Percentiles rank a stretch among this genome's conserved stretches.
phyloP scores from a whole-genome alignment of 1,284 basidiomycete species.

The Mycosarcoma maydis region DNA sequence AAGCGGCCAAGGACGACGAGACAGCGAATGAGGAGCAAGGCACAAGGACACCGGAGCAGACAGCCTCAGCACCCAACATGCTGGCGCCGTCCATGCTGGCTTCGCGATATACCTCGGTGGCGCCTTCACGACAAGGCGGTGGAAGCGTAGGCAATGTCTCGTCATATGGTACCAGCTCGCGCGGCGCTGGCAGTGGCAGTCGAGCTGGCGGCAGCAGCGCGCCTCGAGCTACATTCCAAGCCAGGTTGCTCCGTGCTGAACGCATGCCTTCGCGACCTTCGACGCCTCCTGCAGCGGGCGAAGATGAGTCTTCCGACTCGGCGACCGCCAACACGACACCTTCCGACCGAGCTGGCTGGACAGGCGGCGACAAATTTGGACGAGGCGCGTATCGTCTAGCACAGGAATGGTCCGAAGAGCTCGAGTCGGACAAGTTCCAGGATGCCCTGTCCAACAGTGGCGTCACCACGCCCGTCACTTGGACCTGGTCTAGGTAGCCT shows the following conservation, averaged over 20 bases:
- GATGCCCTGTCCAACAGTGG: slow-evolving; percentile 45
- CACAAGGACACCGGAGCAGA: slow-evolving; percentile 22
- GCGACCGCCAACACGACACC: slow-evolving; percentile 31
- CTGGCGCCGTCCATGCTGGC: slow-evolving; percentile 30
- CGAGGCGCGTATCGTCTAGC: slow-evolving; percentile 35
- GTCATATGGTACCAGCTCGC: slow-evolving; percentile 35
- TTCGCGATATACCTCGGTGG: slow-evolving; percentile 38
- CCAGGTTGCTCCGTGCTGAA: slow-evolving; percentile 41
- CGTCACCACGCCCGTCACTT: slow-evolving; percentile 43
- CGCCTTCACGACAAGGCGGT: slow-evolving; percentile 40
- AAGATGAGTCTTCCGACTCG: slow-evolving; percentile 32
- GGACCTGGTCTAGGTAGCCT: slow-evolving; percentile 44
- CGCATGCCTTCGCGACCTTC: slow-evolving; percentile 43
- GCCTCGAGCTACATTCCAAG: slow-evolving; percentile 43
- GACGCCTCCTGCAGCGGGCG: slow-evolving; percentile 24
- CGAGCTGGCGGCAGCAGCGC: slow-evolving; percentile 26
- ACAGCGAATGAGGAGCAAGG: slow-evolving; percentile 12
- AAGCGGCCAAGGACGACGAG: slow-evolving; percentile 19
- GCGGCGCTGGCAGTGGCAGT: slow-evolving; percentile 18
- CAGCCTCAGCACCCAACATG: slow-evolving; percentile 30
- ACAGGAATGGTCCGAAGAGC: slow-evolving; percentile 39
- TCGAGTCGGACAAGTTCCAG: slow-evolving; percentile 40
- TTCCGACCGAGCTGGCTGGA: slow-evolving; percentile 43
- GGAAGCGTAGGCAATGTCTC: slow-evolving; percentile 35
- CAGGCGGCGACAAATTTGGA: slow-evolving; percentile 46